Evolutionary conservation across 352 stramenopile genomes (phyloP).

Genomic region (Peronospora tabacina): DNA sequence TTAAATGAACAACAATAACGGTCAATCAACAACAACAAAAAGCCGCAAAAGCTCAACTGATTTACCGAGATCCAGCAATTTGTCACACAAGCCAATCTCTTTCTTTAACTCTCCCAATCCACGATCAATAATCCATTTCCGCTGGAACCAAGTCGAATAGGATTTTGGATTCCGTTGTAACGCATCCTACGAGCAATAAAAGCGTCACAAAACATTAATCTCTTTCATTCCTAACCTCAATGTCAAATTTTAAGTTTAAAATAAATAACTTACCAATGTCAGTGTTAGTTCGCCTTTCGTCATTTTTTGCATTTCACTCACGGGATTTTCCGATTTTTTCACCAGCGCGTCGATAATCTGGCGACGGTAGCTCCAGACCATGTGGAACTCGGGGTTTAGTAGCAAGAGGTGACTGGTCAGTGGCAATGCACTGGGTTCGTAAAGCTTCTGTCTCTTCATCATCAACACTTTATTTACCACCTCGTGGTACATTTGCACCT

Average conservation of each 20-base stretch:
- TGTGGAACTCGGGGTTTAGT: constrained; percentile 95
- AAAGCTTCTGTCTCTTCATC: constrained; percentile 45
- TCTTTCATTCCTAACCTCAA: not conserved
- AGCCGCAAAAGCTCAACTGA: not conserved
- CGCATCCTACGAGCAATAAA: constrained; percentile 46
- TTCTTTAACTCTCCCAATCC: constrained; percentile 59
- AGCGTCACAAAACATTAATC: constrained; percentile 1
- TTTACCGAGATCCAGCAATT: constrained; percentile 74
- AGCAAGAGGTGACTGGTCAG: constrained; percentile 90
- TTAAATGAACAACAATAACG: constrained; percentile 48
- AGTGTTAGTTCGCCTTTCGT: constrained; percentile 85
- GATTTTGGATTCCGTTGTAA: constrained; percentile 96
- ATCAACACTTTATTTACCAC: constrained; percentile 60
- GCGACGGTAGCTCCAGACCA: constrained; percentile 95
- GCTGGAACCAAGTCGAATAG: constrained; percentile 90
- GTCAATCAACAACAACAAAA: not conserved
- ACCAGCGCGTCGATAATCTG: constrained; percentile 75
- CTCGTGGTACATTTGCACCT: constrained; percentile 72
- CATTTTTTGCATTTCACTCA: constrained; percentile 36
- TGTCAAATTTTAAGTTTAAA: not conserved
- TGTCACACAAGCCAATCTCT: constrained; percentile 70
- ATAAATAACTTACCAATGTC: constrained; percentile 37
- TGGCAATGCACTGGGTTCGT: constrained; percentile 50
- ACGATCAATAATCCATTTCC: constrained; percentile 77
- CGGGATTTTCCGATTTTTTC: constrained; percentile 18